phyloP scores from a whole-genome alignment of 2,329 filamentous ascomycete genomes.

The Mariannaea sp. region DNA sequence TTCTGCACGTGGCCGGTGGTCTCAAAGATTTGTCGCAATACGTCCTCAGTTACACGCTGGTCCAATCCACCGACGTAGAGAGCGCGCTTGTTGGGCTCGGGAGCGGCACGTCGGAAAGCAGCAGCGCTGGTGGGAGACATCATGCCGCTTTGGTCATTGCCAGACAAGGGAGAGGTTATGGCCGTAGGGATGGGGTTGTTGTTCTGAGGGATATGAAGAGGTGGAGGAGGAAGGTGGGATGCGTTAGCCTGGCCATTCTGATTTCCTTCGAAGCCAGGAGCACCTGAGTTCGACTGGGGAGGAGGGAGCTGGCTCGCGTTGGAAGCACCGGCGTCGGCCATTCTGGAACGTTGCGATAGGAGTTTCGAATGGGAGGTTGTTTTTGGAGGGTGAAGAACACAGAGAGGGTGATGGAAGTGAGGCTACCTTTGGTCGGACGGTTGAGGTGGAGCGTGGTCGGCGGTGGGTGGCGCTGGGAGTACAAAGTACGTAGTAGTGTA shows the following conservation, averaged over 20 bases:
- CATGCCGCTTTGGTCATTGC: conserved; percentile 65
- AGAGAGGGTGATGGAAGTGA: conserved; percentile 29
- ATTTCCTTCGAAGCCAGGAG: conserved; percentile 75
- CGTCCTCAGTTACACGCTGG: conserved; percentile 92
- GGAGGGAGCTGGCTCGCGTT: conserved; percentile 69
- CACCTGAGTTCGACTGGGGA: conserved; percentile 69
- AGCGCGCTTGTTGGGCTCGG: conserved; percentile 97
- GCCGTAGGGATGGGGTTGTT: conserved; percentile 93
- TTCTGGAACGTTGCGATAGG: conserved; percentile 48
- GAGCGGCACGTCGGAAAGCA: conserved; percentile 86
- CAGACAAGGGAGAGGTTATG: conserved; percentile 85
- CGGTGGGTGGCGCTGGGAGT: conserved; percentile 37
- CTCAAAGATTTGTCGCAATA: conserved; percentile 97
- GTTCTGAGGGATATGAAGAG: conserved; percentile 93
- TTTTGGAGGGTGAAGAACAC: conserved; percentile 25
- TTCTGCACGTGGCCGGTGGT: conserved; percentile 97
- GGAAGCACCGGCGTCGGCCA: conserved; percentile 77
- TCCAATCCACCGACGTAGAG: conserved; percentile 95
- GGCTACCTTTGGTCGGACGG: conserved; percentile 37
- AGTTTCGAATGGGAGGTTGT: conserved; percentile 21
- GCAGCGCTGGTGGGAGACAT: conserved; percentile 85
- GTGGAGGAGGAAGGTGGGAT: conserved; percentile 85
- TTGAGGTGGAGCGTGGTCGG: conserved; percentile 37
- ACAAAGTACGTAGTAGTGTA: conserved; percentile 28
- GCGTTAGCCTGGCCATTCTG: conserved; percentile 73